Base-by-base conservation (phyloP, 169 alveolate species). In the Plasmodium berghei region DNA sequence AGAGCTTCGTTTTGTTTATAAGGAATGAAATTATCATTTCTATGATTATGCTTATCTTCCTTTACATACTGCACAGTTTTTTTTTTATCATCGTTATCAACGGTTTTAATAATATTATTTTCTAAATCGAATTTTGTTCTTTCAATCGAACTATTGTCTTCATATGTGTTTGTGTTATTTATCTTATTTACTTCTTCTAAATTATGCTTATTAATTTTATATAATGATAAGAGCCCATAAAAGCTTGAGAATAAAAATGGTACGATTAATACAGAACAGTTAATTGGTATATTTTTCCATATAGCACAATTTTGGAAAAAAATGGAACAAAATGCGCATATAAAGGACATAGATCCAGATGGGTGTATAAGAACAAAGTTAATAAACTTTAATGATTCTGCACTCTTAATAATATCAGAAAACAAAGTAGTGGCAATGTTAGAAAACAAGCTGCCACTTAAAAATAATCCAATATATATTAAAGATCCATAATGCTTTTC, bases 331-430 rank as follows among this genome's bases (percentile, higher is more conserved):
- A 80, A 49, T 28, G 90, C 73, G 42, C 90, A 80, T 55, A 80
- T 80, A 56, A 80, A 80, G 42, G 90, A 83, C 90, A 80, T 80
- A 14, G 72, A 80, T 10, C 90, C 90, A 46, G 90, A 80, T 12
- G 90, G 90, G 59, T 80, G 90, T 67, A 80, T 80, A 48, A 80
- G 85, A 9, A 55, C 85, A 67, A 67, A 67, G 49, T 48, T 46
- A 22, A 80, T 28, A n/a, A 56, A 67, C 10, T 58, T 80, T 55
- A 67, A 67, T 34, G 72, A 42, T 80, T 80, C 85, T 49, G 56
- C 34, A 55, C 66, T 24, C 49, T 80, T 80, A 2, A 80, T 12
- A 18, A 40, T n/a, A 55, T 80, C 69, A 42, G 54, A 80, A 58
- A 80, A 80, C 2, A 67, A 49, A 55, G 46, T 59, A 34, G 71